Base-by-base conservation (phyloP, 495 filamentous ascomycete genomes). In the Astrocystis sublimbata region DNA sequence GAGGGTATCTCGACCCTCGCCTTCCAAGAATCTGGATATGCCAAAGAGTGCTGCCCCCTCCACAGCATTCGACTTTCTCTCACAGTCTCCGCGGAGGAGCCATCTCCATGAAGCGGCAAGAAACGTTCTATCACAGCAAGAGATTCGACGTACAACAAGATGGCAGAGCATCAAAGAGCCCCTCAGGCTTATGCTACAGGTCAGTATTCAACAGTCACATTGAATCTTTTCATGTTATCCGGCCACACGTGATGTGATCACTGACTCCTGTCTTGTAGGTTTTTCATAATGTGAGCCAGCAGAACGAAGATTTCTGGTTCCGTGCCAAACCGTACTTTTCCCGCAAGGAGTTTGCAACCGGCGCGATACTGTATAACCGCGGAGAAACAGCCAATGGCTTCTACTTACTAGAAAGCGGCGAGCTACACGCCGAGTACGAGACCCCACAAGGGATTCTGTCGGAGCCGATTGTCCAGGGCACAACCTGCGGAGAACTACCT, bases 231-330 rank as follows among this genome's bases (percentile, higher is more conserved):
- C 2, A 17, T 24, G 13, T 17, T 40, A 3, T 24, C 9, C 8
- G n/a, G 2, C 12, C 2, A 17, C 5, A 40, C 1, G 40, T 3
- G 21, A n/a, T n/a, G 6, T 15, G 40, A n/a, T 54, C 17, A 15
- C 51, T 54, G 13, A 54, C 10, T 1, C 13, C 15, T 23, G 19
- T 7, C 38, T 36, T 8, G 12, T 40, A 49, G 46, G 91, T 92
- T 30, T 97, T 98, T 76, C 87, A 91, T 61, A 90, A 90, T 61
- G 79, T 97, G 40, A 92, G 88, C 49, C 80, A 87, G 51, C 87
- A 90, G 67, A 88, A 89, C 65, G 93, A 96, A 71, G 93, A 97
- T 70, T 98, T 98, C 71, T 98, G 94, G 94, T 92, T 90, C 75
- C 84, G 83, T 9, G 86, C 83, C 10, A 86, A 83, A 33, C 79